phyloP scores from a whole-genome alignment of 2,329 filamentous ascomycete genomes.

The Plenodomus tracheiphilus region DNA sequence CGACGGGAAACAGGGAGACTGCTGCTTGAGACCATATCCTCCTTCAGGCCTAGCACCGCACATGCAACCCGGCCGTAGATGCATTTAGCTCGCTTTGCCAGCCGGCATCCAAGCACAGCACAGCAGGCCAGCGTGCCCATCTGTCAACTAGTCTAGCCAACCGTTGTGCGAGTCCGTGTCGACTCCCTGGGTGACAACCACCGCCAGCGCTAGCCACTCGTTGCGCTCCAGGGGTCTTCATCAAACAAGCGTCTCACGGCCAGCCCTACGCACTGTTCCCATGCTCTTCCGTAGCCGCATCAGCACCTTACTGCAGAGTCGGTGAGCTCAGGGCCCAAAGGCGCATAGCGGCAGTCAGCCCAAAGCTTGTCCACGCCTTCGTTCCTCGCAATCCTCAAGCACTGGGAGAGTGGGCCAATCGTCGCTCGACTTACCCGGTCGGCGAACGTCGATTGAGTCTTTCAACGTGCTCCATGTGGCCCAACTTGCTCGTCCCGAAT shows the following conservation, averaged over 20 bases:
- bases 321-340: constrained; percentile 20
- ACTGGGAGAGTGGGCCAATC: constrained; percentile 7
- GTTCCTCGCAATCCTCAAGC: neutral
- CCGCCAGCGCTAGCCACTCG: constrained; percentile 17
- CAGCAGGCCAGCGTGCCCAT: neutral
- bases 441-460: constrained; percentile 2
- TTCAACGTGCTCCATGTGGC: constrained; percentile 3
- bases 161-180: neutral
- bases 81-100: too few relatives aligned
- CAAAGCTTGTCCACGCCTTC: constrained; percentile 25
- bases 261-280: constrained; percentile 33
- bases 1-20: constrained; percentile 16
- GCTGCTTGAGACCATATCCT: constrained; percentile 28
- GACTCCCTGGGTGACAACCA: neutral
- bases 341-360: constrained; percentile 23
- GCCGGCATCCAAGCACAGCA: constrained; percentile 7
- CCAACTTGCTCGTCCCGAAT: constrained; percentile 4
- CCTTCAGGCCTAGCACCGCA: constrained; percentile 21
- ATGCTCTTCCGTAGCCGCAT: constrained; percentile 32
- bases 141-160: constrained; percentile 2
- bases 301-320: constrained; percentile 34
- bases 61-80: too few relatives aligned
- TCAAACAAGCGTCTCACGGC: constrained; percentile 24
- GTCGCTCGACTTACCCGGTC: constrained; percentile 1
- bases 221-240: constrained; percentile 18